Evolutionary conservation across 306 rosid species (phyloP).

Genomic region (Elaeagnus macrophylla): DNA sequence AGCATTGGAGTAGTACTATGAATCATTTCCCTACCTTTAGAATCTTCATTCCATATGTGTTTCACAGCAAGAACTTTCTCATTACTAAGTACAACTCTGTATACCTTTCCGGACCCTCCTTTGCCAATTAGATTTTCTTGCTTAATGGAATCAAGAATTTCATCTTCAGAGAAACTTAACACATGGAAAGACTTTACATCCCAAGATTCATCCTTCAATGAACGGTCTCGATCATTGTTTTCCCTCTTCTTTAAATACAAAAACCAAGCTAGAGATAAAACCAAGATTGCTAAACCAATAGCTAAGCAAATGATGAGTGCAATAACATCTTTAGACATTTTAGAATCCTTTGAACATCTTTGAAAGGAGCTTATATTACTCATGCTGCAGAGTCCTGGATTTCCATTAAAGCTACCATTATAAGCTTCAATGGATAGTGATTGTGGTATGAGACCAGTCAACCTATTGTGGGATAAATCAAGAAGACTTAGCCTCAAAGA

Average conservation of each 20-base stretch:
- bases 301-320: conserved; percentile 46
- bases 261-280: conserved; percentile 25
- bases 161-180: conserved; percentile 59
- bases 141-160: conserved; percentile 73
- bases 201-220: conserved; percentile 82
- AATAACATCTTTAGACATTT: conserved; percentile 34
- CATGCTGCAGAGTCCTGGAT: conserved; percentile 53
- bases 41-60: conserved; percentile 67
- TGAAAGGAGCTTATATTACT: conserved; percentile 23
- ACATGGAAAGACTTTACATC: conserved; percentile 82
- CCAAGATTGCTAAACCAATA: conserved; percentile 22
- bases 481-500: conserved; percentile 52
- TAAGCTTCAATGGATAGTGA: conserved; percentile 55
- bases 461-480: conserved; percentile 54
- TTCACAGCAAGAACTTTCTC: conserved; percentile 82
- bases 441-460: conserved; percentile 53
- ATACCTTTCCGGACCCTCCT: conserved; percentile 92
- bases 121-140: conserved; percentile 78
- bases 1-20: conserved; percentile 51
- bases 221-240: conserved; percentile 33
- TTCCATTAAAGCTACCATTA: conserved; percentile 68
- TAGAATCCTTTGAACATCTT: conserved; percentile 36
- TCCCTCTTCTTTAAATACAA: conserved; percentile 29
- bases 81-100: conserved; percentile 48
- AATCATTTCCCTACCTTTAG: conserved; percentile 16